phyloP scores from a whole-genome alignment of 768 basidiomycete species.

The Russula olivacea region DNA sequence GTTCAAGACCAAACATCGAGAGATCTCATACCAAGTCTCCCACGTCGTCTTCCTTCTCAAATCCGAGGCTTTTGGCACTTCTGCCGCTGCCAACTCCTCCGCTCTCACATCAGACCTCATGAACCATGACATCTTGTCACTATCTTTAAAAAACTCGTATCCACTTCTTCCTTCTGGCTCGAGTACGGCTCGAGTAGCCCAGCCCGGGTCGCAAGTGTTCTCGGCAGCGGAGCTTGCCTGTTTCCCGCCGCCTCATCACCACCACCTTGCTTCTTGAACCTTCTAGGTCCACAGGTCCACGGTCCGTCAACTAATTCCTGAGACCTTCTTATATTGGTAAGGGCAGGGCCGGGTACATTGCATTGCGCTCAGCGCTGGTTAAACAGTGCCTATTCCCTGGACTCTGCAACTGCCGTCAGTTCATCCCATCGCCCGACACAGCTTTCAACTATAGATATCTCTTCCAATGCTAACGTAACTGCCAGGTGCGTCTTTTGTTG shows the following conservation, averaged over 20 bases:
- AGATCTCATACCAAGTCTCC: constrained; percentile 10
- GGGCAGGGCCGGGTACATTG: neutral
- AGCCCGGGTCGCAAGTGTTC: constrained; percentile 1
- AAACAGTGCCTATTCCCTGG: constrained; percentile 8
- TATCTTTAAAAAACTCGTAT: neutral
- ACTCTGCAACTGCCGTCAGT: neutral
- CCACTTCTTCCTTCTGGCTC: neutral
- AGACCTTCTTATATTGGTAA: constrained; percentile 11
- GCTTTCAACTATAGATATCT: constrained; percentile 23
- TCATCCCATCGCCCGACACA: constrained; percentile 20
- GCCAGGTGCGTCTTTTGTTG: constrained; percentile 19
- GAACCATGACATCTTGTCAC: neutral
- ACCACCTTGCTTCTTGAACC: constrained; percentile 2
- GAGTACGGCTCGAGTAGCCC: neutral
- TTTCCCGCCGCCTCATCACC: constrained; percentile 21
- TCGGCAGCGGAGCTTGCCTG: constrained; percentile 5
- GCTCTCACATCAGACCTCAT: neutral
- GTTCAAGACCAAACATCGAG: constrained; percentile 10
- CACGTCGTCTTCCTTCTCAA: neutral
- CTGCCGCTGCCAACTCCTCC: neutral
- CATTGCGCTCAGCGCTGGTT: neutral
- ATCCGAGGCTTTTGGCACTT: constrained; percentile 3
- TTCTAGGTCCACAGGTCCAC: constrained; percentile 15
- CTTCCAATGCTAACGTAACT: constrained; percentile 21
- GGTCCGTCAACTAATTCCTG: constrained; percentile 3